Conservation (phyloP, 164 flowering plant species). For the Nelumbo lutea region DNA sequence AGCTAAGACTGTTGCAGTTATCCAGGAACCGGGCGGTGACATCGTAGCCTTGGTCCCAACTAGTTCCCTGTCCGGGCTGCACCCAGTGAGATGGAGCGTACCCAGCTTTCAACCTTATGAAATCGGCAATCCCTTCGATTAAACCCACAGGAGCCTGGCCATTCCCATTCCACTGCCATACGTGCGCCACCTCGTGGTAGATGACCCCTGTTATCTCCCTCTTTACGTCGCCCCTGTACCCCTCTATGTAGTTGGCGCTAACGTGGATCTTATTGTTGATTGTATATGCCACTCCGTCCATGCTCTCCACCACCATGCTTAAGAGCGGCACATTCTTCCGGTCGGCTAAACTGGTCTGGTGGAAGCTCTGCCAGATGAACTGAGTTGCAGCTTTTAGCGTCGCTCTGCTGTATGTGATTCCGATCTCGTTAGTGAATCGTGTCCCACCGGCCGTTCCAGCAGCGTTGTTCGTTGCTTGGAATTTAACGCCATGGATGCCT, state of each 20-base stretch:
- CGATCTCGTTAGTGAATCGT: constrained; percentile 40
- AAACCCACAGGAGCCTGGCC: constrained; percentile 48
- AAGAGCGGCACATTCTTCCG: constrained; percentile 34
- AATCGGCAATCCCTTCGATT: constrained; percentile 71
- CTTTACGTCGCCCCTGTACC: constrained; percentile 42
- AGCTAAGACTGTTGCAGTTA: constrained; percentile 40
- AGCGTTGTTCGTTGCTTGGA: constrained; percentile 39
- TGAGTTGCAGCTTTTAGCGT: constrained; percentile 34
- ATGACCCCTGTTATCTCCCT: constrained; percentile 49
- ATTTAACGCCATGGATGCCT: constrained; percentile 45
- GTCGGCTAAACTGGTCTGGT: constrained; percentile 30
- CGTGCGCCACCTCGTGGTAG: constrained; percentile 56
- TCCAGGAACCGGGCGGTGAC: constrained; percentile 67
- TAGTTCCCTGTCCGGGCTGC: constrained; percentile 41
- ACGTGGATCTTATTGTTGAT: constrained; percentile 39
- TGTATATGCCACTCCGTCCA: constrained; percentile 49
- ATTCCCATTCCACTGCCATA: constrained; percentile 74
- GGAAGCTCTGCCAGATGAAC: constrained; percentile 57
- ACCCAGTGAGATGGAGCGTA: constrained; percentile 56
- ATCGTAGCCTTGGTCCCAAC: constrained; percentile 63
- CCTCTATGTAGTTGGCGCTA: constrained; percentile 32
- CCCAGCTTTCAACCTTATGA: constrained; percentile 34
- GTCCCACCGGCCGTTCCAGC: constrained; percentile 39
- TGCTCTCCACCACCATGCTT: constrained; percentile 32
- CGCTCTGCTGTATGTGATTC: constrained; percentile 29